phyloP scores from a whole-genome alignment of 768 basidiomycete species.

The Leucocoprinus leucothites region DNA sequence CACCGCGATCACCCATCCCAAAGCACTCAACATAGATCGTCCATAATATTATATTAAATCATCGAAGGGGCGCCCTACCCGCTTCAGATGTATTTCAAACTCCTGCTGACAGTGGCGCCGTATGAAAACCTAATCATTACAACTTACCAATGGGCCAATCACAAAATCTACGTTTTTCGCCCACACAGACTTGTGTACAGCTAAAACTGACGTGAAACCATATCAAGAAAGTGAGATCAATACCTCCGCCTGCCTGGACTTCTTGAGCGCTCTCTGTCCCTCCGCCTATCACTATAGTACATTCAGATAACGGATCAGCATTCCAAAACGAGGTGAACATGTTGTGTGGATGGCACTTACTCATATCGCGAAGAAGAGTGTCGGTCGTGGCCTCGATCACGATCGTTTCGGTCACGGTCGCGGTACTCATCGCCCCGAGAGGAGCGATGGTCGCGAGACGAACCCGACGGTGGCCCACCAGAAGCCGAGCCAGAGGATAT shows the following conservation, averaged over 20 bases:
- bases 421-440: constrained; percentile 30
- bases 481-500: constrained; percentile 34
- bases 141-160: constrained; percentile 12
- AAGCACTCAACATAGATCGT: background rate
- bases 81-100: constrained; percentile 7
- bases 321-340: constrained; percentile 22
- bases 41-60: background rate
- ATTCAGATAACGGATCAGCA: constrained; percentile 25
- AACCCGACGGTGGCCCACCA: constrained; percentile 39
- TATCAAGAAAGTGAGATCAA: constrained; percentile 26
- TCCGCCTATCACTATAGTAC: constrained; percentile 56
- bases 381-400: constrained; percentile 68
- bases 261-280: constrained; percentile 72
- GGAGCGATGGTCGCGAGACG: constrained; percentile 48
- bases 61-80: constrained; percentile 1
- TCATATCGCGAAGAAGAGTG: constrained; percentile 71
- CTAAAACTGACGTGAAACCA: constrained; percentile 11
- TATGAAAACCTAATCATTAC: constrained; percentile 12
- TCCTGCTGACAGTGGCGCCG: constrained; percentile 9
- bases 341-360: constrained; percentile 39
- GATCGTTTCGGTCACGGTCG: constrained; percentile 59
- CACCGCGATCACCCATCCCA: background rate
- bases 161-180: constrained; percentile 3
- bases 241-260: constrained; percentile 66
- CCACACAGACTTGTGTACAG: constrained; percentile 9